A percentile compares a stretch with the other conserved stretches of the same genome.
Conservation (phyloP, 768 basidiomycete species). For the Gymnopilus dilepis region DNA sequence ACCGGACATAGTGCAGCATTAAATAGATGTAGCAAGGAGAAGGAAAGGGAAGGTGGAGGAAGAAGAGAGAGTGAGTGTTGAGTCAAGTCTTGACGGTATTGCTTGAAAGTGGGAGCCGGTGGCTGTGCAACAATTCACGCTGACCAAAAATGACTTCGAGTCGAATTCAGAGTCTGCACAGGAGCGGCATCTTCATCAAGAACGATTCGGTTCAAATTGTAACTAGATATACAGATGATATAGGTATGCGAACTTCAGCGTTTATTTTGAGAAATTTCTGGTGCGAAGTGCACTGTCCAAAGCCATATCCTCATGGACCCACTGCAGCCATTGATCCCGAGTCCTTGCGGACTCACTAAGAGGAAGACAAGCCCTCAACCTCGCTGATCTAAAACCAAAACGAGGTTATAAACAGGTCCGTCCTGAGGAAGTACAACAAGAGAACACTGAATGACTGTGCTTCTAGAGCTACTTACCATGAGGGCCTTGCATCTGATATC, state of each 20-base stretch:
- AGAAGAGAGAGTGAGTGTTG: conserved; percentile 43
- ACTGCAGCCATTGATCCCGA: too few species aligned
- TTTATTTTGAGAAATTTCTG: too few species aligned
- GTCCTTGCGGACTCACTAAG: too few species aligned
- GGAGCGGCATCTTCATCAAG: background rate
- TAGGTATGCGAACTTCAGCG: too few species aligned
- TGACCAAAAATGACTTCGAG: conserved; percentile 3
- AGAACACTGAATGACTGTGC: background rate
- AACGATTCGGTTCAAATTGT: too few species aligned
- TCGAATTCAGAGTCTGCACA: background rate
- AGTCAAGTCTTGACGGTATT: background rate
- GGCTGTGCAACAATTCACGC: conserved; percentile 21
- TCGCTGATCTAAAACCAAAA: conserved; percentile 5
- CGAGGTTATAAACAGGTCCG: background rate
- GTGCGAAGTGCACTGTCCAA: too few species aligned
- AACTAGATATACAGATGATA: too few species aligned
- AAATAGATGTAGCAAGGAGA: background rate
- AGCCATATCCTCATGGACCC: too few species aligned
- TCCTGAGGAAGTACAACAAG: background rate
- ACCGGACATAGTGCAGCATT: conserved; percentile 52
- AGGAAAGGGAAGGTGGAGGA: background rate
- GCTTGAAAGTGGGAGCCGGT: conserved; percentile 10
- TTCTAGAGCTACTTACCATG: background rate
- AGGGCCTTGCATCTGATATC: conserved; percentile 43
- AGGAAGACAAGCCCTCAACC: background rate